Evolutionary conservation across 208 protist species (phyloP).

Genomic region (Jaenimonas drosophilae): DNA sequence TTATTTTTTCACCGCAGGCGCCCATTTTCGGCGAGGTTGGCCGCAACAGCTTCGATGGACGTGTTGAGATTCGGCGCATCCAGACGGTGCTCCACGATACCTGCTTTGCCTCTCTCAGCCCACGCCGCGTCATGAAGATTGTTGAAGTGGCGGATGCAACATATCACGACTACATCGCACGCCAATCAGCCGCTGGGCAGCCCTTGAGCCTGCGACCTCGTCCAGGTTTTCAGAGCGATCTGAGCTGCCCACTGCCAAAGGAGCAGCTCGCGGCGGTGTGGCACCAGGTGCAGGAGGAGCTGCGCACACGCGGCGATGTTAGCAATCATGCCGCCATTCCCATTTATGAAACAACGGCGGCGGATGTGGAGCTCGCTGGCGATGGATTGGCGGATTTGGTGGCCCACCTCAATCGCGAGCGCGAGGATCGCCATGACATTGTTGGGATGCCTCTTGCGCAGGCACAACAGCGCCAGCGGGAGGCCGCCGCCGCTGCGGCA

Average conservation of each 20-base stretch:
- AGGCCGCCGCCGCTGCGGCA: neutral
- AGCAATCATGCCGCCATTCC: constrained; percentile 28
- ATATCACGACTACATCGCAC: constrained; percentile 23
- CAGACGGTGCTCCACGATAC: constrained; percentile 30
- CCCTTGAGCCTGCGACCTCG: constrained; percentile 24
- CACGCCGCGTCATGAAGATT: constrained; percentile 32
- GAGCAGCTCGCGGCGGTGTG: constrained; percentile 47
- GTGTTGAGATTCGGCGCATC: constrained; percentile 18
- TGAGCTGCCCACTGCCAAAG: constrained; percentile 53
- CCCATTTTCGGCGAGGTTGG: constrained; percentile 29
- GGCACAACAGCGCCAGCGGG: constrained; percentile 12
- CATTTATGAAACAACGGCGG: constrained; percentile 24
- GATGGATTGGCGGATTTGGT: constrained; percentile 18
- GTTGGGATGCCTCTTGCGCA: constrained; percentile 31
- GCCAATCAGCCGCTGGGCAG: constrained; percentile 14
- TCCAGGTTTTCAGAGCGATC: constrained; percentile 12
- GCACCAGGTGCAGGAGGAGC: constrained; percentile 28
- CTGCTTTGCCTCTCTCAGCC: constrained; percentile 37
- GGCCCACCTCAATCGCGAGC: constrained; percentile 20
- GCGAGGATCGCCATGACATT: constrained; percentile 26
- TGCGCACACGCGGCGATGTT: constrained; percentile 12
- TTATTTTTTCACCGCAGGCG: constrained; percentile 51
- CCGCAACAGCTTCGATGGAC: constrained; percentile 25
- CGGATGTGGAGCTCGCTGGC: constrained; percentile 13
- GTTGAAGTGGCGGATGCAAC: constrained; percentile 10